Evolutionary conservation across 2,329 filamentous ascomycete genomes (phyloP), one percentile per base, ranked within the genome.

Genomic region (Fusarium sacchari): DNA sequence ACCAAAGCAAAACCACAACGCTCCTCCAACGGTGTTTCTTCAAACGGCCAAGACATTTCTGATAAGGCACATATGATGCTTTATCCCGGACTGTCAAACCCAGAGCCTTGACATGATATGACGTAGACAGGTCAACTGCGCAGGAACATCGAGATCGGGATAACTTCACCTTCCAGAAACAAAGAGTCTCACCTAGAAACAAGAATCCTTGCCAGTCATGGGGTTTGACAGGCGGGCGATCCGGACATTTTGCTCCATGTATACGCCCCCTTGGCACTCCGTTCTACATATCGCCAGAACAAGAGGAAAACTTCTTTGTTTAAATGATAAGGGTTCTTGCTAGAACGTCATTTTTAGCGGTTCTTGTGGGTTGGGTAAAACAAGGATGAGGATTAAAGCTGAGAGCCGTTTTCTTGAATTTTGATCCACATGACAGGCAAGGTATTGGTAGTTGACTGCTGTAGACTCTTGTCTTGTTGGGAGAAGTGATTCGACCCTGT

Each of bases 261-360:
- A 52, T 39, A 43, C 60, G 28, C 22, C 24, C 37, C 49, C 26
- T 53, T 60, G 40, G 20, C 12, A 22, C 26, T 36, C 5, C 20
- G 10, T 47, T 63, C 20, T n/a, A 12, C n/a, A 40, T 20, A 52
- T 57, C 34, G 15, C 52, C 50, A 28, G 18, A 24, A n/a, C 11
- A 43, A 14, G 28, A 36, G n/a, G 10, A 47, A 64, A 43, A 20
- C 5, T n/a, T 57, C 50, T 68, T 42, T 53, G 26, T 46, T 26
- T 24, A 18, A n/a, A 43, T n/a, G 30, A 40, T 34, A 34, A 70
- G 60, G 66, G 52, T 60, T 65, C 52, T 40, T 65, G 24, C 6
- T 22, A 8, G 64, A 68, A 69, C 67, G 67, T 69, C 67, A 69
- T 69, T 49, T 65, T 65, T 65, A 70, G 66, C 66, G 66, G 66